Percentiles rank a stretch among this genome's conserved stretches.
These are phyloP conservation scores for Tephrocybe sp. DNA, from an alignment of 768 basidiomycete species.

Conservation along the genomic window DNA sequence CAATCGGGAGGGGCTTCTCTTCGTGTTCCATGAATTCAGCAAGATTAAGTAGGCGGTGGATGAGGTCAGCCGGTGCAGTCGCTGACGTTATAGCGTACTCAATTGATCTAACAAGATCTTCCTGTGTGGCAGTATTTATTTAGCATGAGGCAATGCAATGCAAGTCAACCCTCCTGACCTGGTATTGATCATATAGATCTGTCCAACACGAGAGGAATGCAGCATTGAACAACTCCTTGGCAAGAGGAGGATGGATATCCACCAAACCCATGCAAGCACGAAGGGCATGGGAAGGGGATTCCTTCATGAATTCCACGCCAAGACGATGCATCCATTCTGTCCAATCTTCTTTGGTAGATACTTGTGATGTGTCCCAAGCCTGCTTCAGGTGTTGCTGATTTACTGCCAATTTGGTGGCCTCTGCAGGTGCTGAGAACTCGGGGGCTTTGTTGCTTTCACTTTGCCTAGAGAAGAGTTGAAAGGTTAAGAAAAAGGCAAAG, in stretches of 20 bases:
- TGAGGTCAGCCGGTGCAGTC: conserved; percentile 80
- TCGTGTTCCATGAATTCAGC: conserved; percentile 99
- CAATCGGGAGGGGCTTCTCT: conserved; percentile 92
- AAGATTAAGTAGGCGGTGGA: conserved; percentile 87
- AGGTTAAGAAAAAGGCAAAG: not conserved
- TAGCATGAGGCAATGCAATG: not conserved
- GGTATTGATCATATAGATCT: conserved; percentile 94
- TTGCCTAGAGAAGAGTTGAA: conserved; percentile 28
- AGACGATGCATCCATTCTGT: conserved; percentile 92
- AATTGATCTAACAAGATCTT: conserved; percentile 90
- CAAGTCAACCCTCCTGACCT: conserved; percentile 48
- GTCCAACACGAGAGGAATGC: conserved; percentile 98
- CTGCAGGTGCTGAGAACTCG: conserved; percentile 80
- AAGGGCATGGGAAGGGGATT: conserved; percentile 97
- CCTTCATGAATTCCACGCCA: conserved; percentile 94
- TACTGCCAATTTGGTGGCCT: conserved; percentile 85
- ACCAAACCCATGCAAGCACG: conserved; percentile 94
- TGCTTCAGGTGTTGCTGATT: conserved; percentile 97
- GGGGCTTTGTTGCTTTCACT: conserved; percentile 61
- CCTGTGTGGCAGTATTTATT: conserved; percentile 45
- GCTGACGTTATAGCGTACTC: conserved; percentile 79
- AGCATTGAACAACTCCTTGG: conserved; percentile 94
- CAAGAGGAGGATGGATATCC: conserved; percentile 86
- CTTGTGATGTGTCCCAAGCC: conserved; percentile 87
- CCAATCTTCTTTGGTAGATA: conserved; percentile 86